Evolutionary conservation across 2,329 filamentous ascomycete species (phyloP).

Genomic region (Ophioceras dolichostomum): DNA sequence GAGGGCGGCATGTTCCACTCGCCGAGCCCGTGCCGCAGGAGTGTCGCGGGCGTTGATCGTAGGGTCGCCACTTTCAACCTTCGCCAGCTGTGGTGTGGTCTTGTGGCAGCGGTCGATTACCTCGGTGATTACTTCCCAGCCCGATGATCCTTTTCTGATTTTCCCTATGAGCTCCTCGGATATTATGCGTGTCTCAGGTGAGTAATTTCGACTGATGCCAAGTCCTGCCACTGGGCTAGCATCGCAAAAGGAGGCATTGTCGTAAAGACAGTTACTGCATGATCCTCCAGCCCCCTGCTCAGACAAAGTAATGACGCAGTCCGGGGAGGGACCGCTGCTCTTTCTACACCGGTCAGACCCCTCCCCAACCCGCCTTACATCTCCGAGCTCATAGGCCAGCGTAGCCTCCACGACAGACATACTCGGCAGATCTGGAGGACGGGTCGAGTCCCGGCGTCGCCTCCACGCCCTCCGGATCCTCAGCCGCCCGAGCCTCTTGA

Average conservation of each 20-base stretch:
- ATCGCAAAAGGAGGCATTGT: too few species aligned
- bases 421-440: background rate
- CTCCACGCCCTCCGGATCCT: background rate
- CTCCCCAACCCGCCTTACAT: background rate
- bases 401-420: background rate
- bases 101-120: background rate
- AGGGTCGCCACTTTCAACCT: background rate
- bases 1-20: background rate
- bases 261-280: background rate
- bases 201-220: background rate
- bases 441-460: background rate
- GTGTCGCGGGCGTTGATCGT: background rate
- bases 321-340: background rate
- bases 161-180: background rate
- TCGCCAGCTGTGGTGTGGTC: background rate
- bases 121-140: background rate
- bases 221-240: too few species aligned
- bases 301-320: background rate
- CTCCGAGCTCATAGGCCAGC: background rate
- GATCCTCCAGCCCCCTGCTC: background rate
- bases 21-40: background rate
- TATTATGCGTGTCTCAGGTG: background rate
- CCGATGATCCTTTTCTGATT: background rate
- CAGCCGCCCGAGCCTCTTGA: background rate
- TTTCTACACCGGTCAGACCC: background rate